Base-by-base conservation (phyloP, 768 basidiomycete species). In the Suillus placidus region DNA sequence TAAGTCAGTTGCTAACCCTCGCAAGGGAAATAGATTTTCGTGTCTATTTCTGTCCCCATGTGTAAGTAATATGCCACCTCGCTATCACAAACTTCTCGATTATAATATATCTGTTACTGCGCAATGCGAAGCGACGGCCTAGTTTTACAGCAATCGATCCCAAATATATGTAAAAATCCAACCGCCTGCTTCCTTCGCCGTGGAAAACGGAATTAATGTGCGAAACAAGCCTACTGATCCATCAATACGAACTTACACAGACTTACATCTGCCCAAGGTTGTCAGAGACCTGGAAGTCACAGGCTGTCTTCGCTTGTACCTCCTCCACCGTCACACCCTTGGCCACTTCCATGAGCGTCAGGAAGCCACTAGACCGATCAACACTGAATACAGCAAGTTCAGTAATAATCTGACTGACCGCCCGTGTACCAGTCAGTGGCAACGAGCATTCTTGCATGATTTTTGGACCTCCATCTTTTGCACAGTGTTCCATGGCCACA, bases 301-400 rank as follows among this genome's bases (percentile, higher is more conserved):
- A 91, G 1, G 85, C 92, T 8, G 94, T 97, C 85, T 92, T 94
- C 52, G 85, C 85, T 73, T 82, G 85, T 45, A 96, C 87, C 71
- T 95, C 92, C 40, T 93, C 93, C 38, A 95, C 69, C 0, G 87
- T 87, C 42, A 92, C 88, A 10, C 93, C 93, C 69, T 89, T 85
- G 3, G 91, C 92, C 60, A 92, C 70, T 77, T 97, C 95, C 43
- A 81, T 86, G 72, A 97, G 80, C 63, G 82, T 84, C 76, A 97
- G 80, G 69, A 82, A 84, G 18, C 93, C 92, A 57, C 80, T 83
- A 38, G 77, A 72, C 54, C 93, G 83, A 75, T 95, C 89, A 30
- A 95, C 90, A 62, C 91, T 84, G 74, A 97, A 97, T 47, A 93
- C 93, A 40, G 86, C 89, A 16, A 95, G 84, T 73, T 97, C 94